Evolutionary conservation across 805 yeast species (phyloP), one percentile per base, ranked within the genome.

Genomic region (Cyberlindnera saturnus): DNA sequence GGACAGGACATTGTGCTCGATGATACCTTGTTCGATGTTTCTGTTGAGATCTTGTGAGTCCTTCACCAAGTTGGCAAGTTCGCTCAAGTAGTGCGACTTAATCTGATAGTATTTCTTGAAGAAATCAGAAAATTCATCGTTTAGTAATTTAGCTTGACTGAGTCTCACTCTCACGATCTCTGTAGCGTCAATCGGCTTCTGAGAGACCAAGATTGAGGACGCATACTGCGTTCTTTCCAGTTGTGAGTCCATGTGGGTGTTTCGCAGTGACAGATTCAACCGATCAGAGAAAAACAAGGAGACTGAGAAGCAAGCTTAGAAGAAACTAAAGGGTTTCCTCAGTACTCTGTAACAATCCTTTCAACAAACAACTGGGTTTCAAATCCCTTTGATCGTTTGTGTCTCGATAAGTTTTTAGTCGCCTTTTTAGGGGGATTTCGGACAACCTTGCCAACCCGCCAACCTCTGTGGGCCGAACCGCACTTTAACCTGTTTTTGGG

Each of bases 121-220:
- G 71, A 86, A 75, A 34, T 69, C 71, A 32, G 85, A 79, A 48
- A 86, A 69, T 40, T 77, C 81, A 44, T 74, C 75, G 54, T 82
- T 82, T 39, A 80, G 64, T 36, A 69, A 55, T 52, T 74, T 73
- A 37, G 81, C 77, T 51, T 74, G 77, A 30, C 71, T 64, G 33
- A 77, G 66, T 47, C 89, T 73, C 41, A 80, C 71, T 40, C 79
- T 66, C 26, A 83, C 67, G 29, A 77, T 68, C 53, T 77, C 84
- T 48, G 79, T 72, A 17, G 86, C 80, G 51, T 75, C 81, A 23
- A 67, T 65, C 13, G 88, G 86, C 32, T 71, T 57, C 51, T 76
- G 71, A 17, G 71, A 55, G 26, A 69, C 66, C 57, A 70, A 52
- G 26, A 72, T 65, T 17, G 70, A 63, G 32, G 60, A 61, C 31